Evolutionary conservation across 2,329 filamentous ascomycete genomes (phyloP), one percentile per base, ranked within the genome.

Genomic region (Hypocreales sp.): DNA sequence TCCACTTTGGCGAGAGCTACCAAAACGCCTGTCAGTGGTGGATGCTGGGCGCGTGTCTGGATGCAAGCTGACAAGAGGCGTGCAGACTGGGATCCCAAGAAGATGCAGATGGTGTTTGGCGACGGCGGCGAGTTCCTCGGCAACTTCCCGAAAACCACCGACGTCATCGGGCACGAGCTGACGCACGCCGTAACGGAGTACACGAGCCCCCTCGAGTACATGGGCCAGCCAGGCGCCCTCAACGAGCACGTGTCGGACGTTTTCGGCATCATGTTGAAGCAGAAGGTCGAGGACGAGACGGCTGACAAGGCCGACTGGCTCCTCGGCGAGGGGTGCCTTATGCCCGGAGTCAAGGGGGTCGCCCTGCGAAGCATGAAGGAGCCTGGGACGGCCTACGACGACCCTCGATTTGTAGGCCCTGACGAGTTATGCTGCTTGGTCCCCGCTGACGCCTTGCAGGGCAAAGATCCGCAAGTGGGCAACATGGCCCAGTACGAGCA

Each of bases 231-330:
- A 10, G 67, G 67, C 12, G 65, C 65, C 10, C 48, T 72, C 21
- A 71, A 71, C 32, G 67, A 72, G 43, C 61, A 65, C 35, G 37
- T 70, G 18, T 61, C 65, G 0, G 67, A 72, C 35, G 60, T 61
- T 2, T 70, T 70, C 37, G 67, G 64, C 31, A 58, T 63, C 44
- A 68, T 71, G 60, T 47, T 64, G 32, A 67, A 70, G 50, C 66
- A 71, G 44, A 56, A 55, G 36, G 51, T 54, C 7, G 50, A 64
- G 28, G 34, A 62, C 14, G 53, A 60, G 37, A 55, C 47, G 8
- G 50, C 60, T 1, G 50, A 50, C 4, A 45, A 55, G 7, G 60
- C 64, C 3, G 61, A 69, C 40, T 70, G 65, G 65, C 48, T 69
- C 4, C 58, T 68, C 26, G 65, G 63, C 18, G 60, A 69, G 40